Evolutionary conservation across 495 filamentous ascomycete genomes (phyloP).

Genomic region (Niebla homalea): DNA sequence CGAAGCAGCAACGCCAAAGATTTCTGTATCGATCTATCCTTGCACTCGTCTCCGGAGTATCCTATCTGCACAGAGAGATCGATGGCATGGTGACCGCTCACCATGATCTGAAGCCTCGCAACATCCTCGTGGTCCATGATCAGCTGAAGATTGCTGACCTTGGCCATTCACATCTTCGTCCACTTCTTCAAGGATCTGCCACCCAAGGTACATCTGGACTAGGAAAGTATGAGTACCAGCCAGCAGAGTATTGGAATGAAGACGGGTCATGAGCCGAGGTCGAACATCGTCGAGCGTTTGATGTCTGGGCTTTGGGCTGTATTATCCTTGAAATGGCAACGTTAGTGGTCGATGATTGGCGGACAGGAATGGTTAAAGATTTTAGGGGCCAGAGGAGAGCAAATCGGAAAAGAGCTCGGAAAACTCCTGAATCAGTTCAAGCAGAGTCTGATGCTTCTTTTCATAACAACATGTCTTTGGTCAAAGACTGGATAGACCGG

Average conservation of each 20-base stretch:
- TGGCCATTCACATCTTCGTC: slow-evolving; percentile 9
- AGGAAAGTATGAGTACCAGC: slow-evolving; percentile 12
- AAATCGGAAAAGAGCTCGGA: slow-evolving; percentile 6
- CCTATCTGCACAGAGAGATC: slow-evolving; percentile 10
- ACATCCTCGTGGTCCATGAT: slow-evolving; percentile 7
- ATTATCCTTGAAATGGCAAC: slow-evolving; percentile 10
- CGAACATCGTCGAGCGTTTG: slow-evolving; percentile 8
- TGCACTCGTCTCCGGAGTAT: slow-evolving; percentile 8
- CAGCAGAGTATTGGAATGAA: slow-evolving; percentile 8
- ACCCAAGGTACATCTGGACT: slow-evolving; percentile 6
- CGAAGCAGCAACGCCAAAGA: slow-evolving; percentile 2
- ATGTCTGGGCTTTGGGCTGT: slow-evolving; percentile 11
- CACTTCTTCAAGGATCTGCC: slow-evolving; percentile 8
- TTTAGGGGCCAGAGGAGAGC: slow-evolving; percentile 2
- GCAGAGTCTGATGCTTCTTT: slow-evolving; percentile 6
- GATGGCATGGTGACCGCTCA: slow-evolving; percentile 9
- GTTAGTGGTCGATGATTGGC: slow-evolving; percentile 7
- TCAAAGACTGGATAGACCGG: slow-evolving; percentile 6
- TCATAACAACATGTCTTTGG: slow-evolving; percentile 5
- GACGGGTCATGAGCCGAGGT: slow-evolving; percentile 10
- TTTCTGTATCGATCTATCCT: slow-evolving; percentile 11
- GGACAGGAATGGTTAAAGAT: background rate
- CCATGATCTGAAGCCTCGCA: slow-evolving; percentile 13
- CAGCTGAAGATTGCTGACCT: slow-evolving; percentile 11
- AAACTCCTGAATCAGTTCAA: background rate